These are phyloP conservation scores for Fistulina hepatica DNA, from an alignment of 1,284 basidiomycete species.

Conservation along the genomic window DNA sequence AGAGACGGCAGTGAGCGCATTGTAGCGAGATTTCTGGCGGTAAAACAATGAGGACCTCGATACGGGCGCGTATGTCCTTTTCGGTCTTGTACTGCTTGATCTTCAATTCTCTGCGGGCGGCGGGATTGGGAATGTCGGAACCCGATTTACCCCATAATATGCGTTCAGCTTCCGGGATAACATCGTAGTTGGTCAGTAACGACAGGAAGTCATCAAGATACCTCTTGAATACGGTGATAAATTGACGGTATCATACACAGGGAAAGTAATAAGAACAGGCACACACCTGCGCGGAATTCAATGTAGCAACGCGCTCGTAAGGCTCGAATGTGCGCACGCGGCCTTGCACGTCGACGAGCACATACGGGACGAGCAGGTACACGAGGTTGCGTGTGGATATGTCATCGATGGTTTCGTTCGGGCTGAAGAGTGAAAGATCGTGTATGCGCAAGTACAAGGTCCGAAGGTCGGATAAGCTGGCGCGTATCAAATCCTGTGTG, in stretches of 20 bases:
- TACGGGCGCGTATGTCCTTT: constrained; percentile 61
- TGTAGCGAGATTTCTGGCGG: constrained; percentile 1
- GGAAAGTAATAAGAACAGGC: constrained; percentile 4
- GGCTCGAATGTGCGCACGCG: constrained; percentile 49
- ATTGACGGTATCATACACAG: constrained; percentile 13
- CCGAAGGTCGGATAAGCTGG: constrained; percentile 42
- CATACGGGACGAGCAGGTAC: constrained; percentile 72
- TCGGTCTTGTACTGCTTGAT: constrained; percentile 81
- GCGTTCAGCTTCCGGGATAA: constrained; percentile 56
- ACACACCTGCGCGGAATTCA: constrained; percentile 54
- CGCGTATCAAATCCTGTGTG: constrained; percentile 45
- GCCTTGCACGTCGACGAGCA: constrained; percentile 62
- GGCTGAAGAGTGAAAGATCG: constrained; percentile 68
- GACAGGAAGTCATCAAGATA: constrained; percentile 47
- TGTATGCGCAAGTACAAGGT: constrained; percentile 39
- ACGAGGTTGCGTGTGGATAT: constrained; percentile 71
- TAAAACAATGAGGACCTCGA: constrained; percentile 57
- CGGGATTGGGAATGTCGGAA: constrained; percentile 47
- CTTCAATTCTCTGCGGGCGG: constrained; percentile 70
- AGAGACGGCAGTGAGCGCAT: constrained; percentile 1
- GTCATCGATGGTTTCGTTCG: constrained; percentile 81
- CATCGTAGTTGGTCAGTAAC: constrained; percentile 55
- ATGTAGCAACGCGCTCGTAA: constrained; percentile 44
- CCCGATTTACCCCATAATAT: constrained; percentile 38
- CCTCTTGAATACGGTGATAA: constrained; percentile 38